Percentiles rank a stretch among this genome's conserved stretches.
Conservation (phyloP, 768 basidiomycete genomes). For the Trametes gibbosa region DNA sequence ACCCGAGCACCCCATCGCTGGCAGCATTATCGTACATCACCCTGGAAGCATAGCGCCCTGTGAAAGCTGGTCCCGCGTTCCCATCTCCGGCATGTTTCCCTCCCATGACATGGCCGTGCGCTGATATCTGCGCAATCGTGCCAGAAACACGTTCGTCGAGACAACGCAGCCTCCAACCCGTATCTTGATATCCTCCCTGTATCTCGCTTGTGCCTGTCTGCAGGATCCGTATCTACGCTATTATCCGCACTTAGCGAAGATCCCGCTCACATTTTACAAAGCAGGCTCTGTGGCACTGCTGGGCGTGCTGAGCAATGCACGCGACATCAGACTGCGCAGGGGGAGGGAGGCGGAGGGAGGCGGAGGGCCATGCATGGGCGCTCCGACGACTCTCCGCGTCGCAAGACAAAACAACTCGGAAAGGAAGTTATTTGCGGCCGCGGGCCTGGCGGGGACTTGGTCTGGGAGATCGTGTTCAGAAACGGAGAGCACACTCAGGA, state of each 20-base stretch:
- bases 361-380: neutral
- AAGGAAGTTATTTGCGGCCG: neutral
- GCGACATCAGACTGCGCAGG: neutral
- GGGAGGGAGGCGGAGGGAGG: no score
- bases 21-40: neutral
- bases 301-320: neutral
- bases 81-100: neutral
- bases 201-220: neutral
- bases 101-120: neutral
- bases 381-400: slow-evolving; percentile 9
- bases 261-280: slow-evolving; percentile 6
- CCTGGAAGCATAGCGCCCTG: neutral
- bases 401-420: neutral
- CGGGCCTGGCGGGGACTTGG: neutral
- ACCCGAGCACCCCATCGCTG: neutral
- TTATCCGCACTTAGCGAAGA: neutral
- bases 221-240: neutral
- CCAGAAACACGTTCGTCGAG: neutral
- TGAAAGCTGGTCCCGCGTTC: neutral
- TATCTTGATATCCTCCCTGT: neutral
- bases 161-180: no score
- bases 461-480: neutral
- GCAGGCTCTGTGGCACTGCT: neutral
- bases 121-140: neutral
- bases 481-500: no score